Base-by-base conservation (phyloP, 2,329 filamentous ascomycete genomes). In the Verticillium longisporum region DNA sequence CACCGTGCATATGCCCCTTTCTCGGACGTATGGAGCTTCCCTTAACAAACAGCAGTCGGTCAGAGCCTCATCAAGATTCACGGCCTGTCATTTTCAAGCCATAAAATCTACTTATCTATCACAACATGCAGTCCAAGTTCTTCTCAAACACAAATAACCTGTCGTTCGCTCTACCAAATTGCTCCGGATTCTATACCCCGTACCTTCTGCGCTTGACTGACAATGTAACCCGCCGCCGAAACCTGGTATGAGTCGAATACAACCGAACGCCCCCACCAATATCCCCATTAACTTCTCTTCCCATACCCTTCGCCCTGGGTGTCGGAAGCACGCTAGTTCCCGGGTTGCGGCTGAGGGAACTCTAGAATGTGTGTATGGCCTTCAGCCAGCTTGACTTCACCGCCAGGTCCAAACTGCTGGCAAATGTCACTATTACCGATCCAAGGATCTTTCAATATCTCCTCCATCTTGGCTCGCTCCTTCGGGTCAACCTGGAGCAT, bases 401-500 rank as follows among this genome's bases (percentile, higher is more conserved):
- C 57, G 1, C 92, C 92, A 2, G 78, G 75, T 31, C 85, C 87
- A 60, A 90, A 82, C 71, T 96, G 94, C 65, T 88, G 83, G 73
- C 95, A 99, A 53, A 96, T 92, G 21, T 89, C 80, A 36, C 91
- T 91, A 68, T 89, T 88, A 56, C 87, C 85, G n/a, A 98, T 87
- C 95, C 95, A 99, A 15, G 89, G 87, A 71, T 99, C 94, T 26
- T 88, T 84, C 58, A 97, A 76, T 18, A 99, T 90, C 69, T 99
- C 92, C 31, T 88, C 82, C 79, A 99, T 89, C 2, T 85, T 91
- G 2, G 92, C 94, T 61, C 95, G 86, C 66, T 89, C 88, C 70
- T 86, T 89, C 0, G 93, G 92, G 68, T 97, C 87, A 58, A 97
- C 82, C 69, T 95, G 92, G 38, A 99, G 83, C 95, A 99, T 99